These are phyloP conservation scores for Colletotrichum tabaci DNA, from an alignment of 2,329 filamentous ascomycete genomes.

Conservation along the genomic window DNA sequence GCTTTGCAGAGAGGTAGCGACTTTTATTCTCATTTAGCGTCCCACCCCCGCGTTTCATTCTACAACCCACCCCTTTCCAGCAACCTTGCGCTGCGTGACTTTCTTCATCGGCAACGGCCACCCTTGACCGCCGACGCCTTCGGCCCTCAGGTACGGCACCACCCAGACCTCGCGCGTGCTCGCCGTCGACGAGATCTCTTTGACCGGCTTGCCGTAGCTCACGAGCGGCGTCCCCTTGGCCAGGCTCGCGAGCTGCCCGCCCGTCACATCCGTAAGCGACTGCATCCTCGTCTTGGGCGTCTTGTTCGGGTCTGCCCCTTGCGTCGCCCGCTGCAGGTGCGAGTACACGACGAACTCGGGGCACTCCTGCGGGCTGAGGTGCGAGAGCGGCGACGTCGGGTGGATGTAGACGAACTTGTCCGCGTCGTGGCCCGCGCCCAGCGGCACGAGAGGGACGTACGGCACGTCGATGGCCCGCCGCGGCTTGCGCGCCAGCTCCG, in stretches of 20 bases:
- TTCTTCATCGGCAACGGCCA: constrained; percentile 92
- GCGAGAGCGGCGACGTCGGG: constrained; percentile 84
- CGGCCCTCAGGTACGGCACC: constrained; percentile 81
- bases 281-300: constrained; percentile 87
- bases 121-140: constrained; percentile 76
- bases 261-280: constrained; percentile 84
- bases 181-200: constrained; percentile 73
- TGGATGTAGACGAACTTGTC: constrained; percentile 88
- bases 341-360: constrained; percentile 92
- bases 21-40: not conserved
- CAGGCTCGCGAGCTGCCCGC: constrained; percentile 81
- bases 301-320: constrained; percentile 67
- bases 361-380: constrained; percentile 78
- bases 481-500: constrained; percentile 77
- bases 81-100: constrained; percentile 83
- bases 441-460: constrained; percentile 87
- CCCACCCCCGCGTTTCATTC: constrained; percentile 55
- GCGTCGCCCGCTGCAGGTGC: constrained; percentile 80
- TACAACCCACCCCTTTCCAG: constrained; percentile 82
- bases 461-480: constrained; percentile 92
- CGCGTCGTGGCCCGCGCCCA: constrained; percentile 62
- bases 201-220: constrained; percentile 90
- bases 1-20: not conserved
- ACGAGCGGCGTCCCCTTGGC: constrained; percentile 89
- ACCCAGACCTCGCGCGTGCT: constrained; percentile 84